Evolutionary conservation across 805 yeast species (phyloP).

Genomic region (Nakazawaea pomicola): DNA sequence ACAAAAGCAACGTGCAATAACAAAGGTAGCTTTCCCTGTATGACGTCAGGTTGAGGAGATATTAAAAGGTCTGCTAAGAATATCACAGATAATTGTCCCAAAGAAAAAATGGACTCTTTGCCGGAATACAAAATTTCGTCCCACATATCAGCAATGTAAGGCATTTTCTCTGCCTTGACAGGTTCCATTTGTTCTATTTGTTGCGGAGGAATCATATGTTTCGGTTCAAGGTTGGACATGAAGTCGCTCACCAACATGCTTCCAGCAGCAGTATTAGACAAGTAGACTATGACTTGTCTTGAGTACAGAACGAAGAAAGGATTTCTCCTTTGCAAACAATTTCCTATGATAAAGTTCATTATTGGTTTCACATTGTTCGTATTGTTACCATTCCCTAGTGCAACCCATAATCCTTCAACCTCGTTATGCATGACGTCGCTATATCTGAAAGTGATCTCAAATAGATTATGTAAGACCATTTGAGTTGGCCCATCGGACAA

Average conservation of each 20-base stretch:
- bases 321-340: constrained; percentile 65
- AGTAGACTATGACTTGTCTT: constrained; percentile 74
- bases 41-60: constrained; percentile 57
- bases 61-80: constrained; percentile 78
- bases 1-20: constrained; percentile 77
- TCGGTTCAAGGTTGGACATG: constrained; percentile 71
- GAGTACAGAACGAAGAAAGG: constrained; percentile 73
- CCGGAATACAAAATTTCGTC: constrained; percentile 47
- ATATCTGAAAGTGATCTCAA: constrained; percentile 79
- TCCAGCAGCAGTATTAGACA: constrained; percentile 51
- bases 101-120: constrained; percentile 74
- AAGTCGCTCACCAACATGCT: constrained; percentile 57
- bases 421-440: constrained; percentile 75
- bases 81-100: constrained; percentile 82
- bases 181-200: constrained; percentile 24
- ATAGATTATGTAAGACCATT: constrained; percentile 76
- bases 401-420: constrained; percentile 93
- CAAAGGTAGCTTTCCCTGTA: constrained; percentile 59
- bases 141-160: constrained; percentile 74
- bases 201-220: constrained; percentile 79
- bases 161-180: constrained; percentile 38
- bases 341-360: constrained; percentile 61
- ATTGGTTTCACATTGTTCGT: constrained; percentile 67
- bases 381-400: constrained; percentile 73
- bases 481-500: constrained; percentile 35